Evolutionary conservation across 805 yeast species (phyloP), one percentile per base, ranked within the genome.

Genomic region (Candida incommunis): DNA sequence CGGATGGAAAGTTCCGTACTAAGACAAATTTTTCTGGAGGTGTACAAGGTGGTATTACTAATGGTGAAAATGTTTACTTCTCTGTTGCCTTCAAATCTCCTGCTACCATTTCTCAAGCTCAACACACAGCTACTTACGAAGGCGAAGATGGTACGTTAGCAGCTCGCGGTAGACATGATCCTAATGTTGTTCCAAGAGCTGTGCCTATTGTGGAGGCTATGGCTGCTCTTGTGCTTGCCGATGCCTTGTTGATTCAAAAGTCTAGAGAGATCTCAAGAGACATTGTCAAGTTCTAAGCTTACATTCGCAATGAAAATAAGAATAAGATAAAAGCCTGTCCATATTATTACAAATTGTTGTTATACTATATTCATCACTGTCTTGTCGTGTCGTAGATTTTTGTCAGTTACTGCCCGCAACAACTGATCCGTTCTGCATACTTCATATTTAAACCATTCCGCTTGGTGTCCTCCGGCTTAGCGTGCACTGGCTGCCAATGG

Each of bases 151-250:
- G 98, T 59, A 76, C 80, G 7, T 71, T 92, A 48, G 95, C 92
- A 44, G 96, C 98, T 27, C 80, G 90, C 63, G 98, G 98, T 46
- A 83, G 98, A 73, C 98, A 92, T 59, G 98, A 92, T 62, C 98
- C 98, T 26, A 85, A 88, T 58, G 98, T 92, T 45, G 94, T 94
- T 20, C 98, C 98, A 53, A 79, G 98, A 64, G 98, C 98, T 34
- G 86, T 92, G 49, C 97, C 98, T 44, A 92, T 92, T 58, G 97
- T 92, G 24, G 98, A 92, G 69, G 85, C 97, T 35, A 90, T 92
- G 97, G 76, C 97, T 42, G 92, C 96, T n/a, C 71, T 92, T 52
- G 96, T 86, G 1, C 65, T 90, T 51, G 90, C 90, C 40, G 98
- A 92, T 63, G 78, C 84, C 46, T 66, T 82, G 46, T 66, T 92